A percentile compares a stretch with the other conserved stretches of the same genome.
phyloP scores from a whole-genome alignment of 805 yeast genomes.

The Kuraishia molischiana region DNA sequence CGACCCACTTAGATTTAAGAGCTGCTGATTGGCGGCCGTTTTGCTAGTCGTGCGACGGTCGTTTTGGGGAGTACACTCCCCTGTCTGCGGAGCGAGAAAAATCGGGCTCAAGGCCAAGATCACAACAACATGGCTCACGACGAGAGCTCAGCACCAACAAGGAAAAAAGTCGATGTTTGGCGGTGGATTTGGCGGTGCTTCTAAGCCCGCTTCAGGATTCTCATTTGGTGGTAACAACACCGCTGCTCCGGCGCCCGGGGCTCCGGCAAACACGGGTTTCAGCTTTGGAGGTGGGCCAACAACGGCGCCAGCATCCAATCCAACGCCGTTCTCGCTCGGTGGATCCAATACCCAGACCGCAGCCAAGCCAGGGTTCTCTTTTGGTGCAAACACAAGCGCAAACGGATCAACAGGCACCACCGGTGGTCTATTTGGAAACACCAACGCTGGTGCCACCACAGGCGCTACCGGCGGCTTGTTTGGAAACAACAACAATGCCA shows the following conservation, averaged over 20 bases:
- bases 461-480: conserved; percentile 14
- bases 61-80: too few relatives aligned
- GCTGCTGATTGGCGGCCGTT: too few relatives aligned
- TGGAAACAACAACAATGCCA: conserved; percentile 9
- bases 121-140: too few relatives aligned
- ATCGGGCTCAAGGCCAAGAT: too few relatives aligned
- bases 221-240: conserved; percentile 8
- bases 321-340: conserved; percentile 5
- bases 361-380: not conserved
- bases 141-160: too few relatives aligned
- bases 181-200: conserved; percentile 1
- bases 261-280: conserved; percentile 4
- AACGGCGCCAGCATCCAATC: conserved; percentile 1
- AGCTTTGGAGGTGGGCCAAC: conserved; percentile 1
- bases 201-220: conserved; percentile 3
- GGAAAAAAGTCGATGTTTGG: too few relatives aligned
- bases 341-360: conserved; percentile 4
- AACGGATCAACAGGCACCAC: not conserved
- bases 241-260: conserved; percentile 3
- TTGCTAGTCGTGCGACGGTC: too few relatives aligned
- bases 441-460: too few relatives aligned
- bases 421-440: conserved; percentile 3
- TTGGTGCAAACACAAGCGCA: not conserved
- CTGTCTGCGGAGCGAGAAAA: too few relatives aligned
- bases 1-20: too few relatives aligned